These are phyloP conservation scores for Gremmenia infestans DNA, from an alignment of 2,329 filamentous ascomycete genomes.

Conservation along the genomic window DNA sequence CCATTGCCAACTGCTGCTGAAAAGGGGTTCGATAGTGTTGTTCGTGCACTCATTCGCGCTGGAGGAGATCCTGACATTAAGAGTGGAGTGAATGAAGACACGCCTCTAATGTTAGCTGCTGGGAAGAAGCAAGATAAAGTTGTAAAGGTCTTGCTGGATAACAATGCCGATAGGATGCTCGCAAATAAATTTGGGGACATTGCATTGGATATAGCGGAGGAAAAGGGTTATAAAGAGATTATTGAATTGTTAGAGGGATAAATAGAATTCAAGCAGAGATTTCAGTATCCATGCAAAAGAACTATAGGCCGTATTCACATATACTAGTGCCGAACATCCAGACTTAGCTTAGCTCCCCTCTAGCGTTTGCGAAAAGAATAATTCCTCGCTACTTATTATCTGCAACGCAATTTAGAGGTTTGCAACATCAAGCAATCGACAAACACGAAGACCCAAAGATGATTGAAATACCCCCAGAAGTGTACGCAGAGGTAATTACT, in stretches of 20 bases:
- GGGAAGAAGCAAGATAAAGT: conserved; percentile 8
- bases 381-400: too few relatives aligned
- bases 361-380: too few relatives aligned
- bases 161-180: neutral
- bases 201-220: conserved; percentile 17
- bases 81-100: conserved; percentile 14
- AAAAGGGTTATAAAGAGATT: conserved; percentile 6
- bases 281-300: too few relatives aligned
- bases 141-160: conserved; percentile 10
- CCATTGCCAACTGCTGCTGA: conserved; percentile 9
- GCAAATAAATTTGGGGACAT: conserved; percentile 13
- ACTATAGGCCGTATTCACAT: too few relatives aligned
- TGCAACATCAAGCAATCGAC: too few relatives aligned
- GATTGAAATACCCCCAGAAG: too few relatives aligned
- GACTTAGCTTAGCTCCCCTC: too few relatives aligned
- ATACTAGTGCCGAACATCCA: too few relatives aligned
- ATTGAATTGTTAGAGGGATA: conserved; percentile 10
- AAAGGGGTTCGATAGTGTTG: conserved; percentile 10
- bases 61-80: conserved; percentile 12
- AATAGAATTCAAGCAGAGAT: neutral
- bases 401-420: too few relatives aligned
- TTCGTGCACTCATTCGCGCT: conserved; percentile 8
- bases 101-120: conserved; percentile 9
- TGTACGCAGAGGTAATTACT: too few relatives aligned
- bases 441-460: too few relatives aligned